phyloP scores from a whole-genome alignment of 331 rosid species.

The Dryas integrifolia region DNA sequence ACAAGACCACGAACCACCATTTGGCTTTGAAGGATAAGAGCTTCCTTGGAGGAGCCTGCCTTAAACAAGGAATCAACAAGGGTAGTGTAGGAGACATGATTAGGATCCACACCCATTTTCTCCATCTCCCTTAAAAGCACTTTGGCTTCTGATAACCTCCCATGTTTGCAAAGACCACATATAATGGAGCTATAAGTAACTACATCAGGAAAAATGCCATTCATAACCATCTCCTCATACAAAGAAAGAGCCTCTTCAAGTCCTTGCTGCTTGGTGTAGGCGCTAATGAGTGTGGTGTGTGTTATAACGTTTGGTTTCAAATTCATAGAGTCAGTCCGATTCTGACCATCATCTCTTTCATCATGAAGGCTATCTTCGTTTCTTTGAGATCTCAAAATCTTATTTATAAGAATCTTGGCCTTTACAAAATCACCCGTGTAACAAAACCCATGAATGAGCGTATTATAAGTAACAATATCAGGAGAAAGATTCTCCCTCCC shows the following conservation, averaged over 20 bases:
- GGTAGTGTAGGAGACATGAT: conserved; percentile 67
- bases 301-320: conserved; percentile 60
- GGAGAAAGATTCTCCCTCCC: conserved; percentile 36
- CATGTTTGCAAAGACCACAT: conserved; percentile 72
- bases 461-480: conserved; percentile 67
- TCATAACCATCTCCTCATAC: conserved; percentile 69
- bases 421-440: conserved; percentile 44
- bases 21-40: conserved; percentile 58
- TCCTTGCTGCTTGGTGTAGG: conserved; percentile 45
- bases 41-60: conserved; percentile 58
- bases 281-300: conserved; percentile 56
- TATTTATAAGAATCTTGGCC: conserved; percentile 48
- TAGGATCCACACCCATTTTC: conserved; percentile 64
- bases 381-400: conserved; percentile 37
- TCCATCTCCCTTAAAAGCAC: conserved; percentile 69
- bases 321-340: conserved; percentile 16
- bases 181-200: conserved; percentile 64
- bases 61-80: conserved; percentile 58
- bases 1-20: conserved; percentile 66
- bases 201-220: conserved; percentile 65
- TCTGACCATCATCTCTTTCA: conserved; percentile 23
- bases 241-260: conserved; percentile 61
- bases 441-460: conserved; percentile 60
- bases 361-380: conserved; percentile 24
- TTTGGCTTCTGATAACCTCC: conserved; percentile 62